Percentiles rank a stretch among this genome's conserved stretches.
phyloP scores from a whole-genome alignment of 148 eudicot genomes.

The Diospyros kaki region DNA sequence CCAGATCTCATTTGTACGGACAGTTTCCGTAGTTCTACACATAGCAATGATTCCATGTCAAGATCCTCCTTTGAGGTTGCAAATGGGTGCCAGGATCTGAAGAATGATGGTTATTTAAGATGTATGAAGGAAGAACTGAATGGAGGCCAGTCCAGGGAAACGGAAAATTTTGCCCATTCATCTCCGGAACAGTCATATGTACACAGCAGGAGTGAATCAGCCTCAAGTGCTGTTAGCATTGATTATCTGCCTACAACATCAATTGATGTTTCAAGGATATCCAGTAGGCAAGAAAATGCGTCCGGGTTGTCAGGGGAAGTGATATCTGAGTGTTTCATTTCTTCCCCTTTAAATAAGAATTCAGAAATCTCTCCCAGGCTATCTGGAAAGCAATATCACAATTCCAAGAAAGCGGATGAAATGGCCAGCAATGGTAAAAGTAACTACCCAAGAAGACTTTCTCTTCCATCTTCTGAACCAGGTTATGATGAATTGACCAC shows the following conservation, averaged over 20 bases:
- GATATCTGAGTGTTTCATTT: constrained; percentile 25
- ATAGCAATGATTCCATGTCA: constrained; percentile 47
- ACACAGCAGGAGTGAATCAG: constrained; percentile 83
- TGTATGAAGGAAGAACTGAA: constrained; percentile 35
- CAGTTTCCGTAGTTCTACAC: constrained; percentile 38
- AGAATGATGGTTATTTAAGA: constrained; percentile 25
- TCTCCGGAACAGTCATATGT: constrained; percentile 62
- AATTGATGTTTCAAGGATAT: constrained; percentile 39
- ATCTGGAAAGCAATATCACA: constrained; percentile 38
- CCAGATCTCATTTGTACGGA: constrained; percentile 45
- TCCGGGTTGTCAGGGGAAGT: constrained; percentile 40
- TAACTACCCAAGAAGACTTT: constrained; percentile 34
- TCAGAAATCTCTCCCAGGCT: constrained; percentile 21
- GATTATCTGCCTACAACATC: constrained; percentile 46
- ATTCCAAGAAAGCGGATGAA: constrained; percentile 44
- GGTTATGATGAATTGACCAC: constrained; percentile 51
- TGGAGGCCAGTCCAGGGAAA: constrained; percentile 20
- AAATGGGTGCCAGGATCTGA: constrained; percentile 37
- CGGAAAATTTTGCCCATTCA: constrained; percentile 34
- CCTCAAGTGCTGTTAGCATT: constrained; percentile 55
- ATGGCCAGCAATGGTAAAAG: constrained; percentile 31
- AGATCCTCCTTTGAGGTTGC: constrained; percentile 46
- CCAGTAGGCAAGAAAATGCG: constrained; percentile 36
- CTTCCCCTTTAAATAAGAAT: constrained; percentile 25
- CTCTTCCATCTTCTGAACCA: constrained; percentile 36